Evolutionary conservation across 2,329 filamentous ascomycete species (phyloP).

Genomic region (Talaromyces funiculosus): DNA sequence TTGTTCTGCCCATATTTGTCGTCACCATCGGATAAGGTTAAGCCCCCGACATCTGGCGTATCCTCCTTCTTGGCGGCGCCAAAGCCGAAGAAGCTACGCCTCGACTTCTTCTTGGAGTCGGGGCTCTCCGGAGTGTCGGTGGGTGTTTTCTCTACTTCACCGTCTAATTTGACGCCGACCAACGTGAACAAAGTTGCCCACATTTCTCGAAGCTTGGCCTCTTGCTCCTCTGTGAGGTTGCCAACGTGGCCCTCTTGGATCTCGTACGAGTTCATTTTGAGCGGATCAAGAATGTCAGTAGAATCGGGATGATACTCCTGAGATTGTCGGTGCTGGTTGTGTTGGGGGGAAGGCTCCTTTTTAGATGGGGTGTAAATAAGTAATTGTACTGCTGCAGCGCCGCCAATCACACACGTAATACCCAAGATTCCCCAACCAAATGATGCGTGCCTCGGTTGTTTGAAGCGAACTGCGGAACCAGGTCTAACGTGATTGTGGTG

Average conservation of each 20-base stretch:
- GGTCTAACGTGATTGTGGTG: slow-evolving; percentile 22
- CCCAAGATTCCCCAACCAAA: slow-evolving; percentile 35
- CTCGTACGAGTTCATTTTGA: slow-evolving; percentile 31
- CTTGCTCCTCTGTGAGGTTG: slow-evolving; percentile 83
- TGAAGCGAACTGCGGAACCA: slow-evolving; percentile 16
- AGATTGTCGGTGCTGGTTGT: neutral
- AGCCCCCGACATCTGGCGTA: slow-evolving; percentile 19
- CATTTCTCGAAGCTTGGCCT: slow-evolving; percentile 79
- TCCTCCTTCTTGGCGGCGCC: slow-evolving; percentile 57
- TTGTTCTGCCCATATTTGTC: slow-evolving; percentile 93
- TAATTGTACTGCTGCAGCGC: slow-evolving; percentile 29
- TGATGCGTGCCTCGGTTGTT: slow-evolving; percentile 30
- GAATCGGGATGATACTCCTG: slow-evolving; percentile 20
- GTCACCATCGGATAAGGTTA: slow-evolving; percentile 51
- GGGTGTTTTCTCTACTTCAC: slow-evolving; percentile 17
- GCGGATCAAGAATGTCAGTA: slow-evolving; percentile 32
- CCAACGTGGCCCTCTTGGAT: slow-evolving; percentile 62
- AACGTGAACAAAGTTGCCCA: slow-evolving; percentile 74
- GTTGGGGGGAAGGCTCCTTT: neutral
- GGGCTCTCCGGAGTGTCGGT: slow-evolving; percentile 18
- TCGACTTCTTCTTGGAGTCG: slow-evolving; percentile 60
- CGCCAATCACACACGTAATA: slow-evolving; percentile 28
- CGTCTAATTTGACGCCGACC: slow-evolving; percentile 54
- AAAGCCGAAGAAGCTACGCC: slow-evolving; percentile 60
- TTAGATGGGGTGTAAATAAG: slow-evolving; percentile 2